Percentiles rank a stretch among this genome's conserved stretches.
phyloP scores from a whole-genome alignment of 148 eudicot genomes.

The Arbutus unedo region DNA sequence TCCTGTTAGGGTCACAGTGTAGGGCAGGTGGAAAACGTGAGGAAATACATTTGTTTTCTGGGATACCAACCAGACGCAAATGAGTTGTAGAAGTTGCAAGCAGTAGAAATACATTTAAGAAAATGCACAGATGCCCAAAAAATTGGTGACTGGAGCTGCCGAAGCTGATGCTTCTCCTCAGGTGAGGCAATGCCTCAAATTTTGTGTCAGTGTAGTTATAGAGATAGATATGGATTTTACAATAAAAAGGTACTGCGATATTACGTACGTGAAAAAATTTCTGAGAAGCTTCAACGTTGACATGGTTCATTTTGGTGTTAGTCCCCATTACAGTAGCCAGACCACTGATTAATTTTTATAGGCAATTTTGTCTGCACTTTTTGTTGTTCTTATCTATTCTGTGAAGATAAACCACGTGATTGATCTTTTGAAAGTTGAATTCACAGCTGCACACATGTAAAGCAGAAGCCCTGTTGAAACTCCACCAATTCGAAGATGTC shows the following conservation, averaged over 20 bases:
- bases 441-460: conserved; percentile 64
- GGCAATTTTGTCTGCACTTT: neutral
- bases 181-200: conserved; percentile 29
- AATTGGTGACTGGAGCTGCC: conserved; percentile 70
- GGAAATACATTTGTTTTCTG: conserved; percentile 52
- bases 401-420: neutral
- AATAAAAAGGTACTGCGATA: neutral
- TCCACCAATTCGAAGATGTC: conserved; percentile 68
- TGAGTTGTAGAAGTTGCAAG: conserved; percentile 58
- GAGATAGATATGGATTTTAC: neutral
- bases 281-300: neutral
- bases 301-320: neutral
- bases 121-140: conserved; percentile 61
- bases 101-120: conserved; percentile 53
- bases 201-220: neutral
- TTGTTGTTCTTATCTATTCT: neutral
- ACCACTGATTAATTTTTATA: neutral
- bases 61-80: conserved; percentile 52
- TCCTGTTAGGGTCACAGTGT: conserved; percentile 45
- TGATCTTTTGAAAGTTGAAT: conserved; percentile 18
- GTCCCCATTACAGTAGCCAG: neutral
- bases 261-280: neutral
- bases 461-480: conserved; percentile 87
- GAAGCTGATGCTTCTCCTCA: conserved; percentile 82
- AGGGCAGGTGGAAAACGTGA: conserved; percentile 83